Evolutionary conservation across 495 filamentous ascomycete species (phyloP), one percentile per base, ranked within the genome.

Genomic region (Penicillium verhagenii): DNA sequence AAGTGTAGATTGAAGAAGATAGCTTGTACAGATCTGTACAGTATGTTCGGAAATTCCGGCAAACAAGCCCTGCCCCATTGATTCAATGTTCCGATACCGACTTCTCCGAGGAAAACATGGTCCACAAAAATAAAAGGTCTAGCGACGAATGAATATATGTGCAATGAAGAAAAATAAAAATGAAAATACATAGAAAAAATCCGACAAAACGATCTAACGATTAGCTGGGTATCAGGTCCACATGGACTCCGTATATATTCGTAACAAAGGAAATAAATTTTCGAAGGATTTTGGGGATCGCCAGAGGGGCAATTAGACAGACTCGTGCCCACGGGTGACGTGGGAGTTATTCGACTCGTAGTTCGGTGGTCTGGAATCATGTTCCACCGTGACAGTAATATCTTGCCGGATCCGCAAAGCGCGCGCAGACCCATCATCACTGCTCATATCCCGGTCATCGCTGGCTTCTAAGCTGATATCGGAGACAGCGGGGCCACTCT

Each of bases 321-420:
- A 19, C 42, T 67, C 64, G 16, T 44, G 54, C 23, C 56, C 52
- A 8, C 38, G 61, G 6, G 48, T 43, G 2, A 54, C 43, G 24
- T 53, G 50, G 11, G 62, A 35, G 11, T 44, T 44, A n/a, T 50
- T 59, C 6, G 56, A 11, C 16, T 66, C 50, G 37, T 66, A 66
- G 10, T 61, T 56, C 2, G 60, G 52, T n/a, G 69, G 63, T 24
- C 66, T 63, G 5, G 64, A 53, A 29, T 73, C 72, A 11, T 61
- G 68, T 56, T 77, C 58, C 43, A 78, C 70, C 5, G 74, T 75
- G 19, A 79, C 67, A 1, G 76, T 79, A 33, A 79, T 70, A 35
- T 78, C 74, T 37, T 76, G 74, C 8, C 72, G 68, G 45, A 79
- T 79, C 23, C 72, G 65, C 26, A 78, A 45, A n/a, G 72, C 72